Percentiles rank a stretch among this genome's conserved stretches.
These are phyloP conservation scores for Aristolochia contorta DNA, from an alignment of 164 flowering plant genomes.

Conservation along the genomic window DNA sequence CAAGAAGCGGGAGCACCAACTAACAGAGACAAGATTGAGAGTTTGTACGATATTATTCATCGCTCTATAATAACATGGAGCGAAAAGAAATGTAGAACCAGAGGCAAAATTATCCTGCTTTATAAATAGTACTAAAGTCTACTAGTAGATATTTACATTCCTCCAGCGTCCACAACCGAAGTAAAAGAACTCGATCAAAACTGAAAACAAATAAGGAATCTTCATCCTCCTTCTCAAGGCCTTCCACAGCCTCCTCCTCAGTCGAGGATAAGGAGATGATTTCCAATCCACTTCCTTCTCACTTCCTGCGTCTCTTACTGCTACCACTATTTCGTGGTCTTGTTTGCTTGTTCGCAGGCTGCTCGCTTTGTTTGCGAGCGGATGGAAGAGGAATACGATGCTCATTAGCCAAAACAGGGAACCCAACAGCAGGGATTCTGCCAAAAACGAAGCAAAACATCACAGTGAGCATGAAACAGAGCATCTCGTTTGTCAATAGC, in stretches of 20 bases:
- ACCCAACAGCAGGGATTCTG: slow-evolving; percentile 99
- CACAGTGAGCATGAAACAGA: too few species aligned
- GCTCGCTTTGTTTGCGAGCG: slow-evolving; percentile 29
- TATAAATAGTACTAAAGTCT: background rate
- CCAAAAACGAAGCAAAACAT: slow-evolving; percentile 8
- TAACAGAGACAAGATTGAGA: too few species aligned
- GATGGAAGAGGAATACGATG: slow-evolving; percentile 54
- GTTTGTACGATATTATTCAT: too few species aligned
- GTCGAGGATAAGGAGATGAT: slow-evolving; percentile 12
- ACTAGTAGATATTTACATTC: background rate
- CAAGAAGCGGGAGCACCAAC: too few species aligned
- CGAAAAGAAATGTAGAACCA: too few species aligned
- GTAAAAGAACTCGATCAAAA: background rate
- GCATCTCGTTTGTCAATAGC: too few species aligned
- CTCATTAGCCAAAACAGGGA: slow-evolving; percentile 99
- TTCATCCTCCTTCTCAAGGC: slow-evolving; percentile 65
- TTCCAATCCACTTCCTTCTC: slow-evolving; percentile 8
- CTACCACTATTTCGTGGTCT: slow-evolving; percentile 28
- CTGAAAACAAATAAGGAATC: background rate
- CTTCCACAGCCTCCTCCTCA: slow-evolving; percentile 48
- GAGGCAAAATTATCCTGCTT: too few species aligned
- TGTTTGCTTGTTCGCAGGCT: slow-evolving; percentile 7
- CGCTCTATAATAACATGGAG: too few species aligned
- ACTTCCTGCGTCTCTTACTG: slow-evolving; percentile 25
- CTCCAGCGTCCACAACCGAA: background rate